Percentiles rank a stretch among this genome's conserved stretches.
Conservation (phyloP, 2,329 filamentous ascomycete species). For the Madurella fahalii region DNA sequence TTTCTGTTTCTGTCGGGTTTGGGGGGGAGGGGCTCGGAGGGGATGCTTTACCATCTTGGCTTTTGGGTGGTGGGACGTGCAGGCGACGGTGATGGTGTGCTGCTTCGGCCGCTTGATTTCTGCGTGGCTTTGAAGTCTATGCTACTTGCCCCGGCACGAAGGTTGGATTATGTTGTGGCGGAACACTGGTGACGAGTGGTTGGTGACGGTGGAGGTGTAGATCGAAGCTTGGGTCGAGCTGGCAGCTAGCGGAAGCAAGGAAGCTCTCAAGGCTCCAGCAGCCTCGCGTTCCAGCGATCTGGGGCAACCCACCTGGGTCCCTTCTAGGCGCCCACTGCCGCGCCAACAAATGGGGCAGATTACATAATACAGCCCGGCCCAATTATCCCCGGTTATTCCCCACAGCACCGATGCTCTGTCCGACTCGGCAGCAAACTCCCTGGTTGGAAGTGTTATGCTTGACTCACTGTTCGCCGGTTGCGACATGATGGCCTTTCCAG, state of each 20-base stretch:
- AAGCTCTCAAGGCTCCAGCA: slow-evolving; percentile 18
- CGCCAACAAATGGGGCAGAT: slow-evolving; percentile 9
- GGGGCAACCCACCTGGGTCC: background rate
- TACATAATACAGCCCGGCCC: slow-evolving; percentile 6
- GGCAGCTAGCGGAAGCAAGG: background rate
- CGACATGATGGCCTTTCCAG: slow-evolving; percentile 7
- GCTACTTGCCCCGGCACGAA: slow-evolving; percentile 1
- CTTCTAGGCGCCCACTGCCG: slow-evolving; percentile 16
- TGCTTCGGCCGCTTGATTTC: background rate
- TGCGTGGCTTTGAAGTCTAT: background rate
- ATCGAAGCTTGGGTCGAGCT: background rate
- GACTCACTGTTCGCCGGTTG: slow-evolving; percentile 3
- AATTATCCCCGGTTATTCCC: slow-evolving; percentile 7
- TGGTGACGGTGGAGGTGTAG: background rate
- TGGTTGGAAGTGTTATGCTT: background rate
- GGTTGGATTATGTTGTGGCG: background rate
- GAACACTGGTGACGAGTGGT: background rate
- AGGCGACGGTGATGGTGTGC: background rate
- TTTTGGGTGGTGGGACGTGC: slow-evolving; percentile 10
- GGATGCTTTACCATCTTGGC: slow-evolving; percentile 47
- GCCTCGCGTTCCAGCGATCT: slow-evolving; percentile 17
- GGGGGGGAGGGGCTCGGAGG: background rate
- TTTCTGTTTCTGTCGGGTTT: slow-evolving; percentile 11
- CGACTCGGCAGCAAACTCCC: no score
- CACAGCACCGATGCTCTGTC: background rate